Base-by-base conservation (phyloP, 1,139 yeast species). In the Protomyces pachydermus region DNA sequence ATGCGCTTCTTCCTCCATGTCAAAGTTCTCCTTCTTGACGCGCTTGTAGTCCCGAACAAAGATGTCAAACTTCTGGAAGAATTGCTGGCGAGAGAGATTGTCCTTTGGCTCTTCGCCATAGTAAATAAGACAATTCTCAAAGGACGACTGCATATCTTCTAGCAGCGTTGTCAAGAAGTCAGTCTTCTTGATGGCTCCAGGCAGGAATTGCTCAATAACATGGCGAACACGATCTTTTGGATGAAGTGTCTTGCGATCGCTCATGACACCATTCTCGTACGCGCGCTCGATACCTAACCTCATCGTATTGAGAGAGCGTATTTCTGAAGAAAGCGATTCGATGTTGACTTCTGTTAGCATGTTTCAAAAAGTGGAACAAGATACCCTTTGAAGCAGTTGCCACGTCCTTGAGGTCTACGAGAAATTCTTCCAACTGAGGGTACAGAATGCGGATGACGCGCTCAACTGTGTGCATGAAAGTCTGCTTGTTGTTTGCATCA, bases 391-490 rank as follows among this genome's bases (percentile, higher is more conserved):
- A 83, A 2, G 87, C 81, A 32, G 81, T 81, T 57, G 80, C 79
- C 20, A 90, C 81, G n/a, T 82, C 81, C 56, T 78, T 77, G 69
- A 93, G 78, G 64, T 93, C 97, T 69, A 87, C 89, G 12, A 87
- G 84, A 75, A 93, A 91, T 1, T 81, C 80, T 56, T 89, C 87
- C 67, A 84, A 79, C 64, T 88, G 91, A 0, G 97, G 91, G 72
- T 88, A 91, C 35, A 87, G 82, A 42, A 81, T 82, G 63, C 98
- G 79, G 25, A 93, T 82, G 42, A 88, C 82, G 71, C 83, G 85
- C 73, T 93, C 98, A 65, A 93, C 85, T 71, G 90, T 91, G 72
- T 93, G 97, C 71, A 93, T 76, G 71, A 93, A 87, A 23, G 91
- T 87, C 81, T 86, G 81, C 6, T 89, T 83, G 70, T 88, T 90